Percentiles rank a stretch among this genome's conserved stretches.
Evolutionary conservation across 202 grass and related monocot genomes (phyloP).

Genomic region (Musa balbisiana): DNA sequence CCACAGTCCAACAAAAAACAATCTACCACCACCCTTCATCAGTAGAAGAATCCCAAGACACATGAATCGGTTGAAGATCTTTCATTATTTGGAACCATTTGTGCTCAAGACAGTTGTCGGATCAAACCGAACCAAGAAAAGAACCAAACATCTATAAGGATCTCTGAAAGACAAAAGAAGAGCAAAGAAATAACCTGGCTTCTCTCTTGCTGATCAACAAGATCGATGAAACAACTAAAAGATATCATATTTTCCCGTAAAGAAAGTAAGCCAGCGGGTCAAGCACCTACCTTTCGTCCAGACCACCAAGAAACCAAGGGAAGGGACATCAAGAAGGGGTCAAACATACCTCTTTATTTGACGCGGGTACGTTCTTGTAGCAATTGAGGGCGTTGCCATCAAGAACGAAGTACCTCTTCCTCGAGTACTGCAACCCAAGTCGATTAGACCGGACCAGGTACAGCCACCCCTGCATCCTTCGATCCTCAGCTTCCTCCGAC

Average conservation of each 20-base stretch:
- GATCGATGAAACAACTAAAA: neutral
- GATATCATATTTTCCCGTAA: neutral
- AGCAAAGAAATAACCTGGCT: neutral
- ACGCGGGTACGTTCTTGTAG: slow-evolving; percentile 6
- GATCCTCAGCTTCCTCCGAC: neutral
- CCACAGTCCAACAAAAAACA: neutral
- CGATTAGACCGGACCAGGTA: neutral
- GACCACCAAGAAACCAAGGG: neutral
- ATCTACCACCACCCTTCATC: neutral
- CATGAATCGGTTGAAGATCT: neutral
- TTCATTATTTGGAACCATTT: neutral
- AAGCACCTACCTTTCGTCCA: too few species aligned
- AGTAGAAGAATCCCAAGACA: neutral
- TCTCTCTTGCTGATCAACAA: neutral
- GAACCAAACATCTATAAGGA: too few species aligned
- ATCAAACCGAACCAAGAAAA: neutral
- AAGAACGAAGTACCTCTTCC: slow-evolving; percentile 18
- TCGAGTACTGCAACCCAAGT: neutral
- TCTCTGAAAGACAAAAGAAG: neutral
- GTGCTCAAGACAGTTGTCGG: neutral
- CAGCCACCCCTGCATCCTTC: neutral
- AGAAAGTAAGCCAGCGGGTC: neutral
- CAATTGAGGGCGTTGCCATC: slow-evolving; percentile 13
- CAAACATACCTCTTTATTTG: neutral
- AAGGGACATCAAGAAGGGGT: neutral